Conservation (phyloP, 306 rosid species). For the Crotalaria pallida region DNA sequence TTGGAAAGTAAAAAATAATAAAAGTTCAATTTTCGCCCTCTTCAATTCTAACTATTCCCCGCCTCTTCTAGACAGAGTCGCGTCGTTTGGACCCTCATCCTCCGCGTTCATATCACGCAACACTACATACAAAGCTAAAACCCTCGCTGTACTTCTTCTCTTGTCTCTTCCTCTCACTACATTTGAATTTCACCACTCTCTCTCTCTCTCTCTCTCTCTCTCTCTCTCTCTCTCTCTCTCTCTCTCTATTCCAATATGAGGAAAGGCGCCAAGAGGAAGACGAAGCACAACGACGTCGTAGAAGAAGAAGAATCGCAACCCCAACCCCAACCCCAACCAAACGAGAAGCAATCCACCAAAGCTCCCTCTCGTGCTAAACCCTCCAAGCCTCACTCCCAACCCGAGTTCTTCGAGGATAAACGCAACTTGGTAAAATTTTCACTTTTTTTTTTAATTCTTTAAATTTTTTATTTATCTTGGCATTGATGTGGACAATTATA, state of each 20-base stretch:
- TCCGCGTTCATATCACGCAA: constrained; percentile 24
- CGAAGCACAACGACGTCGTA: constrained; percentile 3
- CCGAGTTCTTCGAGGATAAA: constrained; percentile 37
- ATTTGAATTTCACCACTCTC: background rate
- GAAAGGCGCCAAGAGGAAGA: constrained; percentile 44
- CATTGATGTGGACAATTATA: background rate
- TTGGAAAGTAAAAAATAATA: background rate
- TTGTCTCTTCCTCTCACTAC: background rate
- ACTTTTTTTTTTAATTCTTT: background rate
- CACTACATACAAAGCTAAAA: too few relatives aligned
- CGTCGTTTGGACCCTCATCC: background rate
- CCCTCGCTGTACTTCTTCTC: background rate
- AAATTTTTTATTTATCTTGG: background rate
- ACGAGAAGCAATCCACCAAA: constrained; percentile 21
- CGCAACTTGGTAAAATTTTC: constrained; percentile 36
- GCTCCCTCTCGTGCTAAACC: constrained; percentile 36
- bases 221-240: constrained; percentile 17
- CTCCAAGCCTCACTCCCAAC: constrained; percentile 27
- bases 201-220: background rate
- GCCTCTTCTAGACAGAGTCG: background rate
- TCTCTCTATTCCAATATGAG: constrained; percentile 24
- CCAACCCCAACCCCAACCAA: background rate
- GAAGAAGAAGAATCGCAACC: too few relatives aligned
- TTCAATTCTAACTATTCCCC: background rate
- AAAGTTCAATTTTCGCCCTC: background rate